These are phyloP conservation scores for Lactarius quietus DNA, from an alignment of 768 basidiomycete genomes.

Conservation along the genomic window DNA sequence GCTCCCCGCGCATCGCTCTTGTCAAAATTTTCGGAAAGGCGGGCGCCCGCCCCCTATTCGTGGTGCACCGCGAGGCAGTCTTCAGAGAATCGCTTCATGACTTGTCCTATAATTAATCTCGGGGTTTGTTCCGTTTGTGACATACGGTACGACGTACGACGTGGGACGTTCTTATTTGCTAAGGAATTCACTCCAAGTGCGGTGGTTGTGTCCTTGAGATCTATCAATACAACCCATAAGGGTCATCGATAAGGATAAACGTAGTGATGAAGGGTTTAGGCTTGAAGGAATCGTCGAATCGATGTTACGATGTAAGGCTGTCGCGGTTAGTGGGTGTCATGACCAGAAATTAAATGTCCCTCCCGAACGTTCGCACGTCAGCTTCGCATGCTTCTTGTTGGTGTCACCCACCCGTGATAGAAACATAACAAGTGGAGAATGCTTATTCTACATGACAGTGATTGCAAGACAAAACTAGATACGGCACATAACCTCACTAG, in stretches of 20 bases:
- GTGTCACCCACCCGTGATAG: not conserved
- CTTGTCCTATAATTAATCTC: no score
- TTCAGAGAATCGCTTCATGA: not conserved
- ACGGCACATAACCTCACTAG: conserved; percentile 17
- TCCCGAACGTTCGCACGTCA: not conserved
- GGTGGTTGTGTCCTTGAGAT: not conserved
- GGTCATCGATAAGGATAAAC: not conserved
- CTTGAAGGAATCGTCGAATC: not conserved
- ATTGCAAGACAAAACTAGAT: conserved; percentile 24
- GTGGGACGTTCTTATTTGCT: not conserved
- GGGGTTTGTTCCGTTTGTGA: no score
- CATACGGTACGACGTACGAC: not conserved
- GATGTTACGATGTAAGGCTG: not conserved
- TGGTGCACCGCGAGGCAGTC: no score
- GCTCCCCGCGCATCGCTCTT: not conserved
- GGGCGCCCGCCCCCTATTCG: not conserved
- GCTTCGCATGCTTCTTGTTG: not conserved
- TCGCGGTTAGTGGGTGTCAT: not conserved
- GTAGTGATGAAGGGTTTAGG: not conserved
- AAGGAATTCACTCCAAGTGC: not conserved
- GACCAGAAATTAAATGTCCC: not conserved
- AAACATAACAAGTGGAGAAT: conserved; percentile 14
- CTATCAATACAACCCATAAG: not conserved
- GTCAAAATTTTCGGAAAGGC: not conserved
- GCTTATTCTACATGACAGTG: conserved; percentile 24